These are phyloP conservation scores for Somion occarium DNA, from an alignment of 1,284 basidiomycete species.

Conservation along the genomic window DNA sequence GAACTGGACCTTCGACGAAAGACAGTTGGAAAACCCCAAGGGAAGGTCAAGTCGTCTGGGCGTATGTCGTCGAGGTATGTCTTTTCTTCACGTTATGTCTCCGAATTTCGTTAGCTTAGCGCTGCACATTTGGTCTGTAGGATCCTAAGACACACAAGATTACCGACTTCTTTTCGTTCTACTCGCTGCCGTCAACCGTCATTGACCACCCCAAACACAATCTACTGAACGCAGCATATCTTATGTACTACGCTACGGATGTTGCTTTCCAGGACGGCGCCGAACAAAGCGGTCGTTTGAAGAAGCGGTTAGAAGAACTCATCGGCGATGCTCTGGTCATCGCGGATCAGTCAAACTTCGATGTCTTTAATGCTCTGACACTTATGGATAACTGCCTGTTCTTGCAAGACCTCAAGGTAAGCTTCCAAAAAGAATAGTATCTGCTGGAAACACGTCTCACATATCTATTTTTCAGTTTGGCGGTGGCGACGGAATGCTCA, in stretches of 20 bases:
- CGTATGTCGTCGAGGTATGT: conserved; percentile 91
- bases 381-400: conserved; percentile 91
- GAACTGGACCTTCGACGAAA: conserved; percentile 43
- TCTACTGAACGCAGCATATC: conserved; percentile 81
- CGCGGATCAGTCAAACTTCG: conserved; percentile 82
- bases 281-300: conserved; percentile 59
- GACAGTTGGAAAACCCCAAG: conserved; percentile 44
- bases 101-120: too few relatives aligned
- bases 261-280: conserved; percentile 53
- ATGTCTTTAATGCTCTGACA: conserved; percentile 95
- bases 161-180: conserved; percentile 97
- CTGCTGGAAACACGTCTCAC: neutral
- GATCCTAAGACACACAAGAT: conserved; percentile 78
- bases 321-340: conserved; percentile 77
- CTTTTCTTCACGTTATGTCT: neutral
- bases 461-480: conserved; percentile 63
- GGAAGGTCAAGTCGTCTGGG: conserved; percentile 88
- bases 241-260: conserved; percentile 88
- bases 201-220: conserved; percentile 63
- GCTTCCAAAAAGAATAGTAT: conserved; percentile 19
- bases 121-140: too few relatives aligned
- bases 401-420: conserved; percentile 79
- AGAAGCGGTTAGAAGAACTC: conserved; percentile 68
- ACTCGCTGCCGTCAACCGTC: conserved; percentile 91
- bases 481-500: conserved; percentile 83